Conservation (phyloP, 176 grass and related monocot species). For the Tillandsia leiboldiana region DNA sequence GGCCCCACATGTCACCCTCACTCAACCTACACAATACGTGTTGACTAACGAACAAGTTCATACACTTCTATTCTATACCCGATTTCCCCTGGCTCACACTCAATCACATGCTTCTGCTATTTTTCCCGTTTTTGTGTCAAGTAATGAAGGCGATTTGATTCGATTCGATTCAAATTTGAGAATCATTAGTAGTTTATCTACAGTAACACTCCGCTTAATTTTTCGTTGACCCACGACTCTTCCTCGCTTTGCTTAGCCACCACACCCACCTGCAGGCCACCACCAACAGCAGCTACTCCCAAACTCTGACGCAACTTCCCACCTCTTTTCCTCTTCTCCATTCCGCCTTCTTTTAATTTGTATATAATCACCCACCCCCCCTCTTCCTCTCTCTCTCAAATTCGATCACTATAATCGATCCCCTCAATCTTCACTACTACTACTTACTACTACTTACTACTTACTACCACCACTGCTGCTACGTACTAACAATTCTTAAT, state of each 20-base stretch:
- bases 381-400: neutral
- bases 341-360: neutral
- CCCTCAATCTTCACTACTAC: no score
- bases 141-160: no score
- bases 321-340: neutral
- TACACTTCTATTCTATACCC: neutral
- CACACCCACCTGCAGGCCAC: no score
- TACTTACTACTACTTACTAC: neutral
- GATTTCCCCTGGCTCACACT: neutral
- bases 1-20: neutral
- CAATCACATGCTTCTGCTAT: neutral
- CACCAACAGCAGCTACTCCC: neutral
- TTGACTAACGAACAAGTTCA: neutral
- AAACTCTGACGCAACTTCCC: constrained; percentile 1
- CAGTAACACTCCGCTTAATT: neutral
- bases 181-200: no score
- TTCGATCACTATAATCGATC: neutral
- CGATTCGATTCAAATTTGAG: no score
- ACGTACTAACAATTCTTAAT: no score
- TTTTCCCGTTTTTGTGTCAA: no score
- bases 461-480: neutral
- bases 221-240: neutral
- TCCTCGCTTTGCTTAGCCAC: neutral
- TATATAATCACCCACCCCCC: neutral
- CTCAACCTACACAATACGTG: neutral